These are phyloP conservation scores for Entomortierella lignicola DNA, from an alignment of 192 early-diverging fungal genomes.

Conservation along the genomic window DNA sequence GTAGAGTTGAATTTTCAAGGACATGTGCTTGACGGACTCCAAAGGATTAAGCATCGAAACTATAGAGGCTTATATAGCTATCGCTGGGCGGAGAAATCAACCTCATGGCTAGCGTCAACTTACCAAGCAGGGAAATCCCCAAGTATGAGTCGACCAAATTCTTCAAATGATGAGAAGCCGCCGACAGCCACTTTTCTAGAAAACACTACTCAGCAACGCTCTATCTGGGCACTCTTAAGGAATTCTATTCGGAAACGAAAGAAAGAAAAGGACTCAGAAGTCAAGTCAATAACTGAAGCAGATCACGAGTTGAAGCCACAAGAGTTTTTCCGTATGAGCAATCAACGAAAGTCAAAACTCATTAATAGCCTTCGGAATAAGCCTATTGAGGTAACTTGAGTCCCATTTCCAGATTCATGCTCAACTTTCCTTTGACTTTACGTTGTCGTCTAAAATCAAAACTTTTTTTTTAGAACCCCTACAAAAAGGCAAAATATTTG, in stretches of 20 bases:
- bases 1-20: slow-evolving; percentile 48
- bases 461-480: slow-evolving; percentile 50
- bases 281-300: too few relatives aligned
- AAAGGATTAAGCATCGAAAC: slow-evolving; percentile 30
- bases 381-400: slow-evolving; percentile 31
- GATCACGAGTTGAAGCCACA: slow-evolving; percentile 35
- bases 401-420: background rate
- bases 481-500: slow-evolving; percentile 44
- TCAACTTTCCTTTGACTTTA: too few relatives aligned
- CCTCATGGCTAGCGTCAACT: slow-evolving; percentile 6
- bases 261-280: too few relatives aligned
- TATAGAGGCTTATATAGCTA: background rate
- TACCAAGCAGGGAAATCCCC: slow-evolving; percentile 21
- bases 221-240: slow-evolving; percentile 16
- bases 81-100: slow-evolving; percentile 28
- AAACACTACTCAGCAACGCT: background rate
- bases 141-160: slow-evolving; percentile 15
- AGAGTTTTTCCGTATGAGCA: slow-evolving; percentile 38
- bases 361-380: slow-evolving; percentile 44
- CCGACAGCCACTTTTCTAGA: slow-evolving; percentile 15
- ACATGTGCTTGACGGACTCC: slow-evolving; percentile 29
- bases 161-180: slow-evolving; percentile 21
- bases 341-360: slow-evolving; percentile 22
- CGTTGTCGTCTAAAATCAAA: too few relatives aligned
- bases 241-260: slow-evolving; percentile 4